A percentile compares a stretch with the other conserved stretches of the same genome.
Evolutionary conservation across 441 rosid genomes (phyloP).

Genomic region (Manihot esculenta): DNA sequence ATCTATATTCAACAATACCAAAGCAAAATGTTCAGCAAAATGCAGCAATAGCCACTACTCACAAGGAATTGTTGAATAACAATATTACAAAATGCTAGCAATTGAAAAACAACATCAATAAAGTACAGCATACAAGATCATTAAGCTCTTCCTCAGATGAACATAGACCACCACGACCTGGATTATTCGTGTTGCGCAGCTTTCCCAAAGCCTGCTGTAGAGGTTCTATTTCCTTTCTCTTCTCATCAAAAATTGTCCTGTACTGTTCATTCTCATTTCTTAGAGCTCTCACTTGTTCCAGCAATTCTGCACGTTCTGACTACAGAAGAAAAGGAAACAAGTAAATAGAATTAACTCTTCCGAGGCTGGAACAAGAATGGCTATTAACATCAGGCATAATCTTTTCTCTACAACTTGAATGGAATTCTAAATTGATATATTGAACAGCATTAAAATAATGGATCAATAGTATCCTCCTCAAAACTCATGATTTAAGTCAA

Average conservation of each 20-base stretch:
- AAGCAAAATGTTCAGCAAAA: constrained; percentile 17
- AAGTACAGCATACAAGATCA: constrained; percentile 49
- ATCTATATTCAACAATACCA: constrained; percentile 54
- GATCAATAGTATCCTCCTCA: neutral
- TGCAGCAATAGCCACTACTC: neutral
- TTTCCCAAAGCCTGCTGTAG: constrained; percentile 91
- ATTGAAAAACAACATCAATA: neutral
- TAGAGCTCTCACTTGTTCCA: constrained; percentile 50
- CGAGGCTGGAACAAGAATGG: neutral
- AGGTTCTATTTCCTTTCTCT: constrained; percentile 79
- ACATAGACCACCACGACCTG: constrained; percentile 67
- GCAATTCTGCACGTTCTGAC: constrained; percentile 56
- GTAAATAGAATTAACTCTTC: constrained; percentile 4
- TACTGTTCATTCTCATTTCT: constrained; percentile 60
- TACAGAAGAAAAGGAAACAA: constrained; percentile 30
- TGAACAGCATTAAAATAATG: neutral
- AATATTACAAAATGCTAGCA: constrained; percentile 12
- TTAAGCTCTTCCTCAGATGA: constrained; percentile 94
- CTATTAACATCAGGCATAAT: neutral
- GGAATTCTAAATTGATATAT: neutral
- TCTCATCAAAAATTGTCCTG: constrained; percentile 55
- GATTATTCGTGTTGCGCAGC: constrained; percentile 50
- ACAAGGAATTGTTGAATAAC: neutral
- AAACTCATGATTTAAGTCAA: neutral
- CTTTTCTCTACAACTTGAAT: neutral